Conservation (phyloP, 305 asterid genomes). For the Withania somnifera region DNA sequence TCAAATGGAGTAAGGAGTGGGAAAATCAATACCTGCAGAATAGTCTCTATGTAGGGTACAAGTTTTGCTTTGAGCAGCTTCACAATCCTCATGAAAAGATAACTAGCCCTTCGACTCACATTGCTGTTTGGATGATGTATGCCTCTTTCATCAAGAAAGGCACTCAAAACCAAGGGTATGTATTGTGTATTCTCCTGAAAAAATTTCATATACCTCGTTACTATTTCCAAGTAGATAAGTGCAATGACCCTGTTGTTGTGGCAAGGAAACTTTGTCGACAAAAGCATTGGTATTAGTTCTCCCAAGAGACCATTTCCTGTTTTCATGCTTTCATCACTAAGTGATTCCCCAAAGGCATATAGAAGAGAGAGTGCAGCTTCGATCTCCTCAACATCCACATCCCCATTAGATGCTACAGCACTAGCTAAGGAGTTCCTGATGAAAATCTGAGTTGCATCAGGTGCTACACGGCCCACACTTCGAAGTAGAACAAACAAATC, state of each 20-base stretch:
- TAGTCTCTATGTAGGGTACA: slow-evolving; percentile 77
- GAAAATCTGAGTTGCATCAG: slow-evolving; percentile 69
- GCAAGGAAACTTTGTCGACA: slow-evolving; percentile 83
- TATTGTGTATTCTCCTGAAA: slow-evolving; percentile 70
- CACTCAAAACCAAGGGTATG: slow-evolving; percentile 57
- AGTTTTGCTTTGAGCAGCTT: slow-evolving; percentile 79
- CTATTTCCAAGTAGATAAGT: slow-evolving; percentile 72
- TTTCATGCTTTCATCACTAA: slow-evolving; percentile 58
- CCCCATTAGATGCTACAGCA: slow-evolving; percentile 54
- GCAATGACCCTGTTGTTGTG: slow-evolving; percentile 88
- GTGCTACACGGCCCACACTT: slow-evolving; percentile 78
- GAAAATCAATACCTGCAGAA: slow-evolving; percentile 63
- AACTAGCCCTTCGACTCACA: slow-evolving; percentile 81
- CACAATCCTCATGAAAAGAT: slow-evolving; percentile 94
- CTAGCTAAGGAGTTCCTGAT: slow-evolving; percentile 59
- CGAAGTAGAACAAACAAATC: slow-evolving; percentile 72
- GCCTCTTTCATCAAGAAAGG: slow-evolving; percentile 96
- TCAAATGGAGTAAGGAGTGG: not conserved
- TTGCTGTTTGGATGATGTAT: slow-evolving; percentile 71
- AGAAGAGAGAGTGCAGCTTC: slow-evolving; percentile 90
- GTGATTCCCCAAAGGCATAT: slow-evolving; percentile 81
- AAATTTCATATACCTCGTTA: slow-evolving; percentile 74
- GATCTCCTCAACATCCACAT: slow-evolving; percentile 78
- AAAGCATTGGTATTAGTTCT: slow-evolving; percentile 67
- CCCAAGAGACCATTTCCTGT: slow-evolving; percentile 56